Evolutionary conservation across 805 yeast species (phyloP).

Genomic region (Kodamaea kaohsiungensis): DNA sequence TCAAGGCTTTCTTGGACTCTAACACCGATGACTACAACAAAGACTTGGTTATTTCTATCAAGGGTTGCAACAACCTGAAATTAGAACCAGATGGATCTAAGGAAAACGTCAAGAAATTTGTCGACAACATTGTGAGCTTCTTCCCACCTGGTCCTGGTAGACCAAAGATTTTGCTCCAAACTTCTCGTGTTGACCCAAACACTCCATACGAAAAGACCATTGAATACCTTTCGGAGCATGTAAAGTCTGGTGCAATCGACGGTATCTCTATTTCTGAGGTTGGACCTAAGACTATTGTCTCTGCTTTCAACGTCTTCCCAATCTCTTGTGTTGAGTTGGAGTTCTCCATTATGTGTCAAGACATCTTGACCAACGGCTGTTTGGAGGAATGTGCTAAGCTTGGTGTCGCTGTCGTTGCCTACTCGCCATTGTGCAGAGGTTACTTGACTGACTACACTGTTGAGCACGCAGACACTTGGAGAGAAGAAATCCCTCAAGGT

Average conservation of each 20-base stretch:
- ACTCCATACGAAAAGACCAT: constrained; percentile 62
- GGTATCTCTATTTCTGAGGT: constrained; percentile 79
- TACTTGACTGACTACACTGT: constrained; percentile 64
- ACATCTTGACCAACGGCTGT: constrained; percentile 62
- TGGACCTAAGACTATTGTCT: constrained; percentile 56
- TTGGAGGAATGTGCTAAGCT: constrained; percentile 57
- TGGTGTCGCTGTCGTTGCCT: constrained; percentile 70
- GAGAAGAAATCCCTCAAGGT: constrained; percentile 50
- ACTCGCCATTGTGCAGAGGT: constrained; percentile 85
- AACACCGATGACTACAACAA: constrained; percentile 55
- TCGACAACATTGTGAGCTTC: constrained; percentile 42
- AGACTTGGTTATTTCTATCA: constrained; percentile 61
- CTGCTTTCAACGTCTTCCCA: constrained; percentile 57
- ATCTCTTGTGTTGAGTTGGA: constrained; percentile 77
- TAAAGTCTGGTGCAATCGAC: constrained; percentile 64
- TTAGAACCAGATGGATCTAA: constrained; percentile 51
- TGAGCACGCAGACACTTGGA: constrained; percentile 31
- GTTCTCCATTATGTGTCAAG: constrained; percentile 65
- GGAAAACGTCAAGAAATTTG: constrained; percentile 47
- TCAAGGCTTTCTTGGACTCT: constrained; percentile 54
- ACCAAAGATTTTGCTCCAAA: constrained; percentile 53
- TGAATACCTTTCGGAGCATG: constrained; percentile 53
- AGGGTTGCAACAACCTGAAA: constrained; percentile 54
- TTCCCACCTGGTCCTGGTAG: constrained; percentile 32
- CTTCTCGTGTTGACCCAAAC: constrained; percentile 65